phyloP scores from a whole-genome alignment of 352 stramenopile genomes.

The Blastocystis sp. region DNA sequence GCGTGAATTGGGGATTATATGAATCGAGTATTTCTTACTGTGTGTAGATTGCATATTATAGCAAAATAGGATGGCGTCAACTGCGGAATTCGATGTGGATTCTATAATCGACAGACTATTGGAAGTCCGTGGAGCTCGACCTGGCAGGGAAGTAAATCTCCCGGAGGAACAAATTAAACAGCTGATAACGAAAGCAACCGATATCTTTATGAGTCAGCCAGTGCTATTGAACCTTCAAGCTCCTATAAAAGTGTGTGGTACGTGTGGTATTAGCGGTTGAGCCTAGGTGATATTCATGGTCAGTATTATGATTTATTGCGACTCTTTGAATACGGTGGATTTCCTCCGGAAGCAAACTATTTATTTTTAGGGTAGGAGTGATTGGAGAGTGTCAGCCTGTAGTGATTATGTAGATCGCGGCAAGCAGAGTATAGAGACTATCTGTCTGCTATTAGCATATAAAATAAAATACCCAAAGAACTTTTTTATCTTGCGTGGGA shows the following conservation, averaged over 20 bases:
- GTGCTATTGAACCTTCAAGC: constrained; percentile 97
- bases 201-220: constrained; percentile 94
- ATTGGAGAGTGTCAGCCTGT: neutral
- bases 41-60: neutral
- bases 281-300: constrained; percentile 82
- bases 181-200: constrained; percentile 88
- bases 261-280: neutral
- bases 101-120: constrained; percentile 67
- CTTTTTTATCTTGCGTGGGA: constrained; percentile 94
- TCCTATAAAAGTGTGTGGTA: constrained; percentile 92
- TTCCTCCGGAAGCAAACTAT: constrained; percentile 88
- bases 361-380: constrained; percentile 84
- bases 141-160: constrained; percentile 82
- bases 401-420: constrained; percentile 85
- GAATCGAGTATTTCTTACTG: neutral
- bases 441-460: constrained; percentile 88
- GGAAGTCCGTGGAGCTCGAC: constrained; percentile 76
- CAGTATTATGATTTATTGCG: constrained; percentile 96
- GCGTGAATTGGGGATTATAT: neutral
- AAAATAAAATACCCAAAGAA: constrained; percentile 96
- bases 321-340: constrained; percentile 86
- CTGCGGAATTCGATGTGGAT: constrained; percentile 62
- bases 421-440: constrained; percentile 90
- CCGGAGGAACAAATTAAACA: constrained; percentile 89
- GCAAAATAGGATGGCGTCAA: neutral